Evolutionary conservation across 495 filamentous ascomycete genomes (phyloP), one percentile per base, ranked within the genome.

Genomic region (Lasiosphaeria hispida): DNA sequence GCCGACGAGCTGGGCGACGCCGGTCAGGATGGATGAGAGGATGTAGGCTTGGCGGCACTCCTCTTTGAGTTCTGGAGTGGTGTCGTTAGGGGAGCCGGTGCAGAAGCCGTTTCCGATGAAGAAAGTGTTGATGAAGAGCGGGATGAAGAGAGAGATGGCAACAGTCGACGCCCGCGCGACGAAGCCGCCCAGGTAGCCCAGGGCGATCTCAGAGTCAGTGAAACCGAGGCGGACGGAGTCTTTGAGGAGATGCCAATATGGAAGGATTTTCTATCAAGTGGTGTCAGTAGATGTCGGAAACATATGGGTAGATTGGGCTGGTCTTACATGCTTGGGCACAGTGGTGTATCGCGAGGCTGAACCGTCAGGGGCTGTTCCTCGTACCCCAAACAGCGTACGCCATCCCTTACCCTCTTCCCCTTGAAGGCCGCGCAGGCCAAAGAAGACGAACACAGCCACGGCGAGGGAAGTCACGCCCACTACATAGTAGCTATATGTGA

Each of bases 131-230:
- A 96, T 84, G 59, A 85, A 93, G 4, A 99, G 80, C 5, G 94
- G 95, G 48, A 99, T 86, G 75, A 97, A 99, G 8, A 96, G 78
- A 1, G 90, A 93, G 53, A 97, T 96, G 10, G 87, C 92, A 41
- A 99, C 93, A 0, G 92, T 96, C n/a, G 91, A 96, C 10, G 94
- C 90, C 49, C 94, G 85, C 4, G 95, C 94, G 0, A 97, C 93
- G 61, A 99, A 96, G 13, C 93, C 93, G 55, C 92, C 94, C 0
- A 97, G 73, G 63, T 97, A 99, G 14, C 89, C 91, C 0, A 97
- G 79, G 39, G 85, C 85, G 65, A 99, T 93, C 48, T 86, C 81
- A 19, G 80, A 76, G 66, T 93, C 87, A 17, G 76, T 84, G 60
- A 89, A 83, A 10, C 89, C 93, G n/a, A 96, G 75, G 7, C 74